A percentile compares a stretch with the other conserved stretches of the same genome.
phyloP scores from a whole-genome alignment of 2,329 filamentous ascomycete genomes.

The Aureobasidium namibiae region DNA sequence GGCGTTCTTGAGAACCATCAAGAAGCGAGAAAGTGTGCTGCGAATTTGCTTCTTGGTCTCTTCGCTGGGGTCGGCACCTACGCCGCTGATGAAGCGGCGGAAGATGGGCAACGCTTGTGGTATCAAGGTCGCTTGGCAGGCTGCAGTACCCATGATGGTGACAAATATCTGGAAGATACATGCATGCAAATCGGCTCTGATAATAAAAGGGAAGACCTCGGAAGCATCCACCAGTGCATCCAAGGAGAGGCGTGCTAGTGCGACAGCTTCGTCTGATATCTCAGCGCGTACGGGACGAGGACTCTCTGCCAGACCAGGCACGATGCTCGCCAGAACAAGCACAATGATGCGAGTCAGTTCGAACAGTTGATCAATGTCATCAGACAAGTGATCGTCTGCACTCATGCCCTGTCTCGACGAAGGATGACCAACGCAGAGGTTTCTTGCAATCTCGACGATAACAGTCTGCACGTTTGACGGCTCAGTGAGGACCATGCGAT shows the following conservation, averaged over 20 bases:
- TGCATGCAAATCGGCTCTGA: constrained; percentile 90
- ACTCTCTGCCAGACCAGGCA: constrained; percentile 69
- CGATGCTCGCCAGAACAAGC: constrained; percentile 74
- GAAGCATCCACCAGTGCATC: constrained; percentile 89
- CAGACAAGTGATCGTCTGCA: constrained; percentile 68
- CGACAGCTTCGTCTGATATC: constrained; percentile 75
- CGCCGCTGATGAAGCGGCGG: constrained; percentile 77
- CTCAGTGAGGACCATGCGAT: constrained; percentile 86
- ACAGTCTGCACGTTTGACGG: constrained; percentile 80
- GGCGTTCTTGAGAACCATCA: constrained; percentile 67
- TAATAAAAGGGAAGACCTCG: constrained; percentile 91
- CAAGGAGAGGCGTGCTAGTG: constrained; percentile 70
- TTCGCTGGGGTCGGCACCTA: constrained; percentile 43
- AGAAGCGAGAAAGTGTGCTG: constrained; percentile 72
- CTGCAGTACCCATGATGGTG: constrained; percentile 78
- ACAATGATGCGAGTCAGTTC: constrained; percentile 95
- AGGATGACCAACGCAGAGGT: constrained; percentile 82
- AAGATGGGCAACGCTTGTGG: constrained; percentile 86
- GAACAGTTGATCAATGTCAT: constrained; percentile 96
- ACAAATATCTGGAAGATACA: constrained; percentile 96
- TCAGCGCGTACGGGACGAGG: constrained; percentile 35
- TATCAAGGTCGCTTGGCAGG: constrained; percentile 80
- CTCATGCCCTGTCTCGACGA: constrained; percentile 64
- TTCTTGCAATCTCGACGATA: constrained; percentile 88
- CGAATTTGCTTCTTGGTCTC: constrained; percentile 63